A percentile compares a stretch with the other conserved stretches of the same genome.
phyloP scores from a whole-genome alignment of 345 rosid genomes.

The Dimocarpus longan region DNA sequence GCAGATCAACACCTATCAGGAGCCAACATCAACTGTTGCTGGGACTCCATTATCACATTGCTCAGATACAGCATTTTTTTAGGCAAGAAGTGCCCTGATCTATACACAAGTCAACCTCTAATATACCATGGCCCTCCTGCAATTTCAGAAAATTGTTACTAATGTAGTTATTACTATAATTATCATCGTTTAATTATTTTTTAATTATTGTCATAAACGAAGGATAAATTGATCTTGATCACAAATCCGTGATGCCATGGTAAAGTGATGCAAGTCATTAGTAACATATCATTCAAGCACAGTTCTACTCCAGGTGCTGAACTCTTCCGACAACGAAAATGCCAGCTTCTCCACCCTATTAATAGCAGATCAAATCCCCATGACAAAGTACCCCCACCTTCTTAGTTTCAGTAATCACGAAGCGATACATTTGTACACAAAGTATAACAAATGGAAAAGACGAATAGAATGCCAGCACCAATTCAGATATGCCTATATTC shows the following conservation, averaged over 20 bases:
- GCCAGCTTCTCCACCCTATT: neutral
- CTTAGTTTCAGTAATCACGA: no score
- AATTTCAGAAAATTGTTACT: neutral
- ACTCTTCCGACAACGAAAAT: neutral
- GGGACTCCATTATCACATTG: neutral
- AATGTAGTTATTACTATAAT: neutral
- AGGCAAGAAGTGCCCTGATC: neutral
- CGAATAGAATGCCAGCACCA: no score
- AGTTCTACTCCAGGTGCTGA: constrained; percentile 2
- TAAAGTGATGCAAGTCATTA: no score
- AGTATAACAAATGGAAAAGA: no score
- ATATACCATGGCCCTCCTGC: neutral
- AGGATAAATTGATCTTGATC: no score
- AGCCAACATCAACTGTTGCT: neutral
- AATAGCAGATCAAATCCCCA: neutral
- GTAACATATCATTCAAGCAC: no score
- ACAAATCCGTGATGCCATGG: no score
- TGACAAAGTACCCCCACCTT: no score
- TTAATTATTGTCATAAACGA: neutral
- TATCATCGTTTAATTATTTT: neutral
- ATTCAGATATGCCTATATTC: no score
- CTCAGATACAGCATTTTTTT: neutral
- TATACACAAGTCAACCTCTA: neutral
- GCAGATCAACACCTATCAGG: neutral
- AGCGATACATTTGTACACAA: no score